These are phyloP conservation scores for Claviceps fusiformis DNA, from an alignment of 2,329 filamentous ascomycete species.

Conservation along the genomic window DNA sequence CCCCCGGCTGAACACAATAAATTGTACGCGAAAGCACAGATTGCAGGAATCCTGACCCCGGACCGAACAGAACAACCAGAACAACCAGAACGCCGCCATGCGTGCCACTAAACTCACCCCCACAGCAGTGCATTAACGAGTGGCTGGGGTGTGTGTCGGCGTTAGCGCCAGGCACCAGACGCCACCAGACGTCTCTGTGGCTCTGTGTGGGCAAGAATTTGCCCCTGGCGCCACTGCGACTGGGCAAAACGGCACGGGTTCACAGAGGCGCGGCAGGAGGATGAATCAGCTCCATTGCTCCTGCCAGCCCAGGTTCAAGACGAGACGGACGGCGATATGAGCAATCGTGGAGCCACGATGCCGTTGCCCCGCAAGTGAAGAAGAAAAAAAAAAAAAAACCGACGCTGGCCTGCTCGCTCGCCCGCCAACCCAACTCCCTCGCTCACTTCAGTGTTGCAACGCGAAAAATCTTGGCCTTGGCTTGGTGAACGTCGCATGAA, in stretches of 20 bases:
- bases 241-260: background rate
- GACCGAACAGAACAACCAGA: no score
- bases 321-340: background rate
- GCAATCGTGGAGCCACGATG: no score
- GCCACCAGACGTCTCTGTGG: background rate
- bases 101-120: background rate
- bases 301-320: background rate
- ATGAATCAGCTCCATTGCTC: background rate
- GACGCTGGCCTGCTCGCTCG: background rate
- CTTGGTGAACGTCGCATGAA: no score
- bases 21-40: background rate
- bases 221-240: background rate
- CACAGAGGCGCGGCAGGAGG: background rate
- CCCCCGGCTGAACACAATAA: background rate
- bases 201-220: background rate
- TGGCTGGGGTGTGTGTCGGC: background rate
- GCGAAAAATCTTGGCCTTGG: no score
- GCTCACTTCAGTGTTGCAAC: no score
- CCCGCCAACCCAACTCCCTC: background rate
- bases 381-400: no score
- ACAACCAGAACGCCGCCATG: no score
- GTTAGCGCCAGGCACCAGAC: constrained; percentile 1
- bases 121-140: no score
- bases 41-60: no score
- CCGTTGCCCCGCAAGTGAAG: no score